These are phyloP conservation scores for Neurospora hispaniola DNA, from an alignment of 495 filamentous ascomycete genomes.

Conservation along the genomic window DNA sequence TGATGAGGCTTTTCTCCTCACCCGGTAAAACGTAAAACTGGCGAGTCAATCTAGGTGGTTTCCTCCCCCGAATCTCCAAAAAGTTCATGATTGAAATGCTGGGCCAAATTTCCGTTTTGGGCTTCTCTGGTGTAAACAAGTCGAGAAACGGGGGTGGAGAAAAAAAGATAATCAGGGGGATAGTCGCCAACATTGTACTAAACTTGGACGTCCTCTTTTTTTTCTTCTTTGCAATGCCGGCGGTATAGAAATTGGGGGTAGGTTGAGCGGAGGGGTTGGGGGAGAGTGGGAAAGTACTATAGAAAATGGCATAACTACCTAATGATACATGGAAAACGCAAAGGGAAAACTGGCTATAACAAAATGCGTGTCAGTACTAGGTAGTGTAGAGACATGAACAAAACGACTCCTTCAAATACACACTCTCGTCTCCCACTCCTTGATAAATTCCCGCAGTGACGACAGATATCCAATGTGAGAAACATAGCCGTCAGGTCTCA, in stretches of 20 bases:
- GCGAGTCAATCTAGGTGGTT: not conserved
- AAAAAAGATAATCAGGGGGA: not conserved
- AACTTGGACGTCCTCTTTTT: not conserved
- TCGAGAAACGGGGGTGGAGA: not conserved
- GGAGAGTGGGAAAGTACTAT: too few species aligned
- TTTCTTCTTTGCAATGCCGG: not conserved
- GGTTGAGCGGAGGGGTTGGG: not conserved
- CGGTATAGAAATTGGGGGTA: not conserved
- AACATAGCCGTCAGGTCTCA: conserved; percentile 32
- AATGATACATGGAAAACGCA: too few species aligned
- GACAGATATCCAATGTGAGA: conserved; percentile 26
- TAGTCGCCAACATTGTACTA: not conserved
- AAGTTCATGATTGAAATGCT: not conserved
- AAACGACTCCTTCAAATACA: not conserved
- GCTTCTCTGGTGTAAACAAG: not conserved
- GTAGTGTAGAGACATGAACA: too few species aligned
- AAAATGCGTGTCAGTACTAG: too few species aligned
- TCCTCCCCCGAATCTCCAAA: not conserved
- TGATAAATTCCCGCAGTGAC: conserved; percentile 18
- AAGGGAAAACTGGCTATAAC: too few species aligned
- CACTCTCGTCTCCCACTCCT: not conserved
- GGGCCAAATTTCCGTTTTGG: not conserved
- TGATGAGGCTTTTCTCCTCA: not conserved
- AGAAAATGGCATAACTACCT: too few species aligned
- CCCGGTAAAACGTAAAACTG: not conserved